Percentiles rank a stretch among this genome's conserved stretches.
phyloP scores from a whole-genome alignment of 495 filamentous ascomycete genomes.

The Aeminium ludgeri region DNA sequence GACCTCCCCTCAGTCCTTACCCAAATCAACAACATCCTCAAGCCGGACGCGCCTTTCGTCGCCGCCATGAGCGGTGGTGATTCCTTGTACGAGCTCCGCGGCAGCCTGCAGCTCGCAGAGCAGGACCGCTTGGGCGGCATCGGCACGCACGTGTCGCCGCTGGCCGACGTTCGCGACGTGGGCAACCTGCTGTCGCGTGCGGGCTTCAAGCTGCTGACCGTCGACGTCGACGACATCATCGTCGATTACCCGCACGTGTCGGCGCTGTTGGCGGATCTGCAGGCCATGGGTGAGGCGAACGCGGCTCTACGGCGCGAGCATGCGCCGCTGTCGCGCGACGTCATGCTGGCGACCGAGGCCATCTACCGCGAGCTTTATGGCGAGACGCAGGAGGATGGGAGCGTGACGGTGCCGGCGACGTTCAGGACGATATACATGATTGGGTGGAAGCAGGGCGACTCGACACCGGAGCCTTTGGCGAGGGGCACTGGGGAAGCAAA shows the following conservation, averaged over 20 bases:
- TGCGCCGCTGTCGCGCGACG: conserved; percentile 57
- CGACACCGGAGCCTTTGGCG: conserved; percentile 60
- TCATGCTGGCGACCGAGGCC: conserved; percentile 70
- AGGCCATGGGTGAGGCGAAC: conserved; percentile 44
- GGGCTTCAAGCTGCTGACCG: conserved; percentile 88
- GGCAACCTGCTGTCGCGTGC: conserved; percentile 73
- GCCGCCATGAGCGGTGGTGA: conserved; percentile 95
- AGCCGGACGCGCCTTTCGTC: conserved; percentile 83
- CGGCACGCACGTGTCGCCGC: conserved; percentile 65
- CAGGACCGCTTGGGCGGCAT: conserved; percentile 77
- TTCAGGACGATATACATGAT: conserved; percentile 93
- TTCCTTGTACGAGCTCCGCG: conserved; percentile 83
- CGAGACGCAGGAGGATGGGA: conserved; percentile 47
- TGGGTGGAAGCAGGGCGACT: conserved; percentile 79
- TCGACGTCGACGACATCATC: conserved; percentile 93
- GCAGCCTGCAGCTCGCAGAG: conserved; percentile 84
- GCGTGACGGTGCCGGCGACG: conserved; percentile 54
- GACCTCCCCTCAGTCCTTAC: conserved; percentile 70
- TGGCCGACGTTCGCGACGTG: conserved; percentile 84
- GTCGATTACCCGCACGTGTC: conserved; percentile 91
- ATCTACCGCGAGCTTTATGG: conserved; percentile 82
- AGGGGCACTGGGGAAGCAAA: conserved; percentile 41
- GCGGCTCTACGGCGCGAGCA: conserved; percentile 15
- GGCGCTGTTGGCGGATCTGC: conserved; percentile 79
- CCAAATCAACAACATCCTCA: conserved; percentile 67